Conservation (phyloP, 2,329 filamentous ascomycete genomes). For the Beauveria pseudobassiana region DNA sequence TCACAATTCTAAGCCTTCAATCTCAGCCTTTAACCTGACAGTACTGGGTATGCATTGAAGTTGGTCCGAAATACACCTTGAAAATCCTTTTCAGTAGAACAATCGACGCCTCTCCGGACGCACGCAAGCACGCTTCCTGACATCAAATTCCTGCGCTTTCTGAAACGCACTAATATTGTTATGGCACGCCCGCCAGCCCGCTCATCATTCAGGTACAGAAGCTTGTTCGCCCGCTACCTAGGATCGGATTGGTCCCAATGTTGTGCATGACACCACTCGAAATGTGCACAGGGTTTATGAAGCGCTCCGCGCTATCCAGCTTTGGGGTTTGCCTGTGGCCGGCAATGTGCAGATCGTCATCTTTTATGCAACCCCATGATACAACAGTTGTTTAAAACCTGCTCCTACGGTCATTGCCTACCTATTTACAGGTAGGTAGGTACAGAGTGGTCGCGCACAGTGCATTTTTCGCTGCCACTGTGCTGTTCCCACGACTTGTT, state of each 20-base stretch:
- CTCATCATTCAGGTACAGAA: constrained; percentile 4
- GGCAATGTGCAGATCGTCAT: too few relatives aligned
- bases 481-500: background rate
- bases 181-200: background rate
- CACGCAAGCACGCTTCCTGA: background rate
- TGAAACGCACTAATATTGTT: constrained; percentile 1
- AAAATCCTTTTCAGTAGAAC: background rate
- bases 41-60: too few relatives aligned
- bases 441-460: background rate
- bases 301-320: background rate
- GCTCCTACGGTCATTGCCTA: too few relatives aligned
- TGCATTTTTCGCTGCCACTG: background rate
- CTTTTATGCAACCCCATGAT: background rate
- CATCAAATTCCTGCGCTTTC: background rate
- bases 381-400: background rate
- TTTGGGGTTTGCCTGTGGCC: too few relatives aligned
- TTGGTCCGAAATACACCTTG: background rate
- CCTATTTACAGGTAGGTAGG: too few relatives aligned
- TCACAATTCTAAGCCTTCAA: too few relatives aligned
- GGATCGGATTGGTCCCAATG: background rate
- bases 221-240: background rate
- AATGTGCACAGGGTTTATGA: background rate
- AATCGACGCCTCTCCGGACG: background rate
- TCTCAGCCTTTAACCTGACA: too few relatives aligned
- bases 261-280: background rate